These are phyloP conservation scores for Phlebopus sp. DNA, from an alignment of 1,284 basidiomycete species.

Conservation along the genomic window DNA sequence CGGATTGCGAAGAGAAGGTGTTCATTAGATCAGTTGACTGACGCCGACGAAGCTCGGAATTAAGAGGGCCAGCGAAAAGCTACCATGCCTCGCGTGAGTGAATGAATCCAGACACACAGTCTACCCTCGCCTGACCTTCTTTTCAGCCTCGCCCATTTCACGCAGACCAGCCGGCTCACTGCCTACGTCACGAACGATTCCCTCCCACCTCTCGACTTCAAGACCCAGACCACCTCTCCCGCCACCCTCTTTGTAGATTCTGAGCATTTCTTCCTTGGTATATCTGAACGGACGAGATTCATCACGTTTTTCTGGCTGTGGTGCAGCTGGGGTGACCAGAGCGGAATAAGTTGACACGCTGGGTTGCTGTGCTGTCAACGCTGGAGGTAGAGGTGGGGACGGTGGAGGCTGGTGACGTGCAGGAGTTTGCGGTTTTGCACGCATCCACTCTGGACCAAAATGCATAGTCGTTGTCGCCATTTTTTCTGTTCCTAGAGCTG, in stretches of 20 bases:
- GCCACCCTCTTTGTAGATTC: constrained; percentile 79
- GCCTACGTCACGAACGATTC: constrained; percentile 75
- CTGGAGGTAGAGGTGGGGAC: constrained; percentile 51
- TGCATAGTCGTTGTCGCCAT: constrained; percentile 78
- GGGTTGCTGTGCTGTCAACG: constrained; percentile 40
- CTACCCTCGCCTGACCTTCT: constrained; percentile 62
- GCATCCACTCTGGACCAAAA: constrained; percentile 89
- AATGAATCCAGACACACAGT: constrained; percentile 10
- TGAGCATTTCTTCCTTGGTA: constrained; percentile 80
- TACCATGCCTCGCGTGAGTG: constrained; percentile 36
- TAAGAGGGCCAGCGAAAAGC: constrained; percentile 72
- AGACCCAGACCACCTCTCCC: constrained; percentile 73
- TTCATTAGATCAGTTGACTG: constrained; percentile 71
- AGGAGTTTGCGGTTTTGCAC: constrained; percentile 63
- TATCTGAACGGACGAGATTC: constrained; percentile 80
- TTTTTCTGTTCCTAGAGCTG: constrained; percentile 32
- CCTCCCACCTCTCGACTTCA: constrained; percentile 84
- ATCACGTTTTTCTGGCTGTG: constrained; percentile 54
- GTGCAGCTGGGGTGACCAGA: constrained; percentile 59
- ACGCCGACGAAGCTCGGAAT: constrained; percentile 78
- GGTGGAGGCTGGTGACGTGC: constrained; percentile 52
- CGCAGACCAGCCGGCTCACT: constrained; percentile 74
- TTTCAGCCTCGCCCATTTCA: constrained; percentile 81
- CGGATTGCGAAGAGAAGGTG: constrained; percentile 51
- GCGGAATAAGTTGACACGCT: constrained; percentile 77